Evolutionary conservation across 108 stramenopile species (phyloP).

Genomic region (Cyclotella cryptica): DNA sequence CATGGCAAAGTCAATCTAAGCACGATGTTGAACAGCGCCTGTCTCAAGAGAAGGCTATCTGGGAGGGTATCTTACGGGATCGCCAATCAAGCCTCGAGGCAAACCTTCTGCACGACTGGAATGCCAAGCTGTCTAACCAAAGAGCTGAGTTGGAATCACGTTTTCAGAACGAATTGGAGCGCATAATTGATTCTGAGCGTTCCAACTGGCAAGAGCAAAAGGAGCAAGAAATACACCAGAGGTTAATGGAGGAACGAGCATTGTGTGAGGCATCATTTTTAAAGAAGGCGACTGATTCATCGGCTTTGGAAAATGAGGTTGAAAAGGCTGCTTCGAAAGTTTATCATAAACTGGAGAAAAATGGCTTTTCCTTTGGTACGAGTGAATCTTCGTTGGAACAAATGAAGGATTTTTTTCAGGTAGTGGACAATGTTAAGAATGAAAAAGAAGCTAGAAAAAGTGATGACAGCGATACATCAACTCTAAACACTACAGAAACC

Average conservation of each 20-base stretch:
- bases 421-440: neutral
- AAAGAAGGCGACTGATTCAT: neutral
- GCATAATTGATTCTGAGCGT: constrained; percentile 34
- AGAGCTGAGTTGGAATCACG: constrained; percentile 25
- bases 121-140: constrained; percentile 23
- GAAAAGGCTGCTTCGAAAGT: constrained; percentile 51
- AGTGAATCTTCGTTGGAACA: constrained; percentile 18
- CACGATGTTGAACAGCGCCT: constrained; percentile 19
- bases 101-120: constrained; percentile 30
- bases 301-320: constrained; percentile 31
- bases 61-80: constrained; percentile 3
- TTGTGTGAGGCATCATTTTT: constrained; percentile 31
- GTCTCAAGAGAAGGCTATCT: constrained; percentile 14
- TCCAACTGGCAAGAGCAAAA: constrained; percentile 42
- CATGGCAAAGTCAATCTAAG: constrained; percentile 27
- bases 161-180: constrained; percentile 30
- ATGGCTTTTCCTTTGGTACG: constrained; percentile 37
- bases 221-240: constrained; percentile 35
- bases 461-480: neutral
- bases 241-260: constrained; percentile 27
- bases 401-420: constrained; percentile 16
- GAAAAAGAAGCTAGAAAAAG: neutral
- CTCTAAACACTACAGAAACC: constrained; percentile 15
- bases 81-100: constrained; percentile 18
- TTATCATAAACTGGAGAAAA: constrained; percentile 30